phyloP scores from a whole-genome alignment of 495 filamentous ascomycete species.

The Articulospora tetracladia region DNA sequence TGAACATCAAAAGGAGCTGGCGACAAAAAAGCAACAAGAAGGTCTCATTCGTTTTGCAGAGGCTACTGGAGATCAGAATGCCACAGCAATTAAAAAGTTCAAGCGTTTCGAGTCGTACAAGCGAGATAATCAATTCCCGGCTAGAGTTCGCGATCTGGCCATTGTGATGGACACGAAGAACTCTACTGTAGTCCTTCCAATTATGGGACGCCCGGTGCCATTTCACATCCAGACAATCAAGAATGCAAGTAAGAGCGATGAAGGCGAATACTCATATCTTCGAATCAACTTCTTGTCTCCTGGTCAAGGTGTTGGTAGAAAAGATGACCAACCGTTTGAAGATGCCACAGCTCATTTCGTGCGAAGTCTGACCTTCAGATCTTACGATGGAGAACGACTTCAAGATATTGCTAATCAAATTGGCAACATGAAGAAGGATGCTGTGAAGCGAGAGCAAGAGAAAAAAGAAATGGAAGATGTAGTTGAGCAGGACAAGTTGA shows the following conservation, averaged over 20 bases:
- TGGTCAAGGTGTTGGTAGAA: conserved; percentile 94
- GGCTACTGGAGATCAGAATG: conserved; percentile 79
- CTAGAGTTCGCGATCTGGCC: conserved; percentile 73
- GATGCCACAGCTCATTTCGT: conserved; percentile 94
- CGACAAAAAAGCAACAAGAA: conserved; percentile 80
- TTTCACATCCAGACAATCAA: conserved; percentile 99
- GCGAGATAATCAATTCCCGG: conserved; percentile 90
- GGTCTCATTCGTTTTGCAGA: conserved; percentile 78
- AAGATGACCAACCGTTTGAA: conserved; percentile 98
- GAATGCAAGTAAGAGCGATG: conserved; percentile 91
- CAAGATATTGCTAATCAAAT: conserved; percentile 87
- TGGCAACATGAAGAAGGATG: conserved; percentile 87
- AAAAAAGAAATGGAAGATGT: conserved; percentile 99
- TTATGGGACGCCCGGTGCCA: conserved; percentile 96
- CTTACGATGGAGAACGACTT: conserved; percentile 81
- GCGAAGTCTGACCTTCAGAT: conserved; percentile 89
- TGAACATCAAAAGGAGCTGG: conserved; percentile 91
- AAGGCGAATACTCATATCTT: conserved; percentile 89
- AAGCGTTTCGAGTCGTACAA: conserved; percentile 99
- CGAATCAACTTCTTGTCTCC: conserved; percentile 97
- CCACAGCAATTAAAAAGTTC: conserved; percentile 91
- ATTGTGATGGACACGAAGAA: conserved; percentile 90
- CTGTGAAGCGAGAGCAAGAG: conserved; percentile 87
- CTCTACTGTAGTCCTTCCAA: conserved; percentile 84
- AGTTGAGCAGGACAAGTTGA: conserved; percentile 96